Base-by-base conservation (phyloP, 2,329 filamentous ascomycete species). In the Xenosphaeropsis pyriputrescens region DNA sequence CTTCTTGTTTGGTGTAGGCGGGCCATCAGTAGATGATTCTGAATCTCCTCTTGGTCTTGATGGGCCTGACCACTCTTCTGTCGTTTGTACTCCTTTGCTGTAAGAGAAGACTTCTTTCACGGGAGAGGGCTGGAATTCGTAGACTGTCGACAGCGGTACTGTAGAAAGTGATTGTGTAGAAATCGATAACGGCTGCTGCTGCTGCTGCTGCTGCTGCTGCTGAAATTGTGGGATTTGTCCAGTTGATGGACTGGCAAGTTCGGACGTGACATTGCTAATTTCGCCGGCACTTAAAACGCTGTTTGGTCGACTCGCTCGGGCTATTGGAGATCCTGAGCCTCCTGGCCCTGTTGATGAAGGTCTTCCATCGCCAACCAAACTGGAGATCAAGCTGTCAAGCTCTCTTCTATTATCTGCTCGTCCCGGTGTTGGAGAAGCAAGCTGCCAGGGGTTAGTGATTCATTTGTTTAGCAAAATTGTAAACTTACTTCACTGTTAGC, bases 21-120 rank as follows among this genome's bases (percentile, higher is more conserved):
- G 54, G 30, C 75, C 72, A 16, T 81, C 66, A 19, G 86, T 79
- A 13, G 76, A 77, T 17, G 72, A 68, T 19, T 72, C 72, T 7
- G 74, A 69, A 35, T 68, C 64, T 3, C 65, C 68, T 36, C 68
- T 66, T 1, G 68, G 61, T 22, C 68, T 64, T 26, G 67, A 62
- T 5, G 67, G 64, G 6, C 61, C 60, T 14, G 68, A 65, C 75
- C 83, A 83, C 44, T 79, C 75, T 50, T 85, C 81, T 16, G 80
- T 75, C 13, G 91, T 95, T 59, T 98, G 93, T 16, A 96, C 86
- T 39, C 79, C 88, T 63, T 95, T 96, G 68, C 84, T 96, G 67
- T 98, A 98, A 38, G 86, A 93, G 53, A 93, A 86, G 42, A 93
- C 68, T 58, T 98, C 91, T 46, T 80, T 75, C 39, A 79, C 73